Base-by-base conservation (phyloP, 805 yeast species). In the Priceomyces fermenticarens region DNA sequence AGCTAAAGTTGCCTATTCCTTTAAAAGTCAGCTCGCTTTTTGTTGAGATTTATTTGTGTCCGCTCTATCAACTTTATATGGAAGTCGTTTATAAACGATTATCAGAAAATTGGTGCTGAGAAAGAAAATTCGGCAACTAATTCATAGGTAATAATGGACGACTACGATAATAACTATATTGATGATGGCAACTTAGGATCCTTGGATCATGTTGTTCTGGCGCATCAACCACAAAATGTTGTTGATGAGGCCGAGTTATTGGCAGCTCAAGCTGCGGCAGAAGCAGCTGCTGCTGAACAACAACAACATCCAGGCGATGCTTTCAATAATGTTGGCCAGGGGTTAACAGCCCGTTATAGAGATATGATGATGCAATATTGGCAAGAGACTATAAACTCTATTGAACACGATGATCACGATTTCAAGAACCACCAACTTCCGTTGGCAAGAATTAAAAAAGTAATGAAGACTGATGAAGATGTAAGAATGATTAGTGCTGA, bases 401-500 rank as follows among this genome's bases (percentile, higher is more conserved):
- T 93, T 37, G 99, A 93, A 63, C 80, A 78, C 57, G 88, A 81
- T 53, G 88, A 84, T 43, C 96, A 88, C 57, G 95, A 88, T 59
- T 93, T 91, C 67, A 90, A 88, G 61, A 86, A 88, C 49, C 97
- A 93, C 60, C 96, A 90, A 48, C 70, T 93, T 46, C 99, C 99
- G 12, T 72, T 93, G 41, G 99, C 99, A 4, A 76, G 99, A 52
- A 93, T 93, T 54, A 91, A 93, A 58, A 91, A 91, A 62, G 97
- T 91, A 31, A 91, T 91, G 98, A 91, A 91, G 60, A 90, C 97
- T 0, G 98, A 91, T 60, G 96, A 88, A 58, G 97, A 91, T 49
- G 98, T 93, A 30, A 79, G 89, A 49, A 93, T 93, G 99, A 93
- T 93, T 42, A 81, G 93, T 48, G 98, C 99, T 2, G 99, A 93